phyloP scores from a whole-genome alignment of 371 early-diverging fungal species.

The Dentiscutata heterogama region DNA sequence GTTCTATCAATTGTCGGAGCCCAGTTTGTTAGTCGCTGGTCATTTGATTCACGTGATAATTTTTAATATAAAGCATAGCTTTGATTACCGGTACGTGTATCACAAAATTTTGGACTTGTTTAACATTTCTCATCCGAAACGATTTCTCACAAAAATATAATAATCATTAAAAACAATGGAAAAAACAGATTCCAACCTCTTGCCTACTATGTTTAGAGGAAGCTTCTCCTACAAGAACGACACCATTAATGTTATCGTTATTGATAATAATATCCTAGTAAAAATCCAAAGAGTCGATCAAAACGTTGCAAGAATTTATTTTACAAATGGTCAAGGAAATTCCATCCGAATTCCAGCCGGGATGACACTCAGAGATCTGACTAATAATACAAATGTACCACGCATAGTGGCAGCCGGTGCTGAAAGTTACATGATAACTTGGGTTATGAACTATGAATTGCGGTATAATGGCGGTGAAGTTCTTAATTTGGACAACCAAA shows the following conservation, averaged over 20 bases:
- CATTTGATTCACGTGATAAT: too few relatives aligned
- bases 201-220: neutral
- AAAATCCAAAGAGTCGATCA: neutral
- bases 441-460: neutral
- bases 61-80: too few relatives aligned
- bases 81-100: too few relatives aligned
- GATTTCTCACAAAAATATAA: neutral
- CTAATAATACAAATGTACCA: constrained; percentile 3
- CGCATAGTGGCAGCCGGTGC: neutral
- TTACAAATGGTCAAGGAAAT: neutral
- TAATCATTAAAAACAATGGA: neutral
- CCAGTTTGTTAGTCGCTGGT: too few relatives aligned
- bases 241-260: neutral
- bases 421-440: neutral
- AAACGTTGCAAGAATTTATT: neutral
- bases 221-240: neutral
- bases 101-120: too few relatives aligned
- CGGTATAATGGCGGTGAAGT: neutral
- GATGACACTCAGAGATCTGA: neutral
- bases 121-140: too few relatives aligned
- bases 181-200: neutral
- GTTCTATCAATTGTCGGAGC: too few relatives aligned
- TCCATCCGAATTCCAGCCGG: neutral
- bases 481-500: neutral
- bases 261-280: neutral